Conservation (phyloP, 176 grass and related monocot species). For the Themeda triandra region DNA sequence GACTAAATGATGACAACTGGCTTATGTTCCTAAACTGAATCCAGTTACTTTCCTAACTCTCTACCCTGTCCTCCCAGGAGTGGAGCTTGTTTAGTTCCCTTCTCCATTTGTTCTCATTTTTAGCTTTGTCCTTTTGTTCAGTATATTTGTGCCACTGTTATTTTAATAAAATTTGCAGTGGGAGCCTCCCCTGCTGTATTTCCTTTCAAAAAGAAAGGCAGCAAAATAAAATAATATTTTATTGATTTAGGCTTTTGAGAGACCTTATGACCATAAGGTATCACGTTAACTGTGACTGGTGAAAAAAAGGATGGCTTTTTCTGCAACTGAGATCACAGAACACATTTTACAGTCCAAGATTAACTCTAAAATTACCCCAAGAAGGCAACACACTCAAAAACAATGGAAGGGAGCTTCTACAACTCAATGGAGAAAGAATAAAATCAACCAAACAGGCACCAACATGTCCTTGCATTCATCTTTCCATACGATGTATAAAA, state of each 20-base stretch:
- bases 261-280: neutral
- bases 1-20: neutral
- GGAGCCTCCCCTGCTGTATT: neutral
- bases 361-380: neutral
- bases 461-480: no score
- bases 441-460: no score
- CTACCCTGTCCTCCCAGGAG: neutral
- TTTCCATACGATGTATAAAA: no score
- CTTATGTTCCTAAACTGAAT: neutral
- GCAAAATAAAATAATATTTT: neutral
- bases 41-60: neutral
- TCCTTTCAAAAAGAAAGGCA: neutral
- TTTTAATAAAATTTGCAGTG: neutral
- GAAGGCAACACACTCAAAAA: neutral
- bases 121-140: neutral
- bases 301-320: neutral
- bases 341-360: neutral
- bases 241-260: neutral
- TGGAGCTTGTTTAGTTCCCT: neutral
- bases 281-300: neutral
- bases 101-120: neutral
- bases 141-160: neutral
- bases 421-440: no score
- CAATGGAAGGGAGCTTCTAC: no score
- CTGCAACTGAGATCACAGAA: neutral